Evolutionary conservation across 2,329 filamentous ascomycete species (phyloP).

Genomic region (Aspergillus sp.): DNA sequence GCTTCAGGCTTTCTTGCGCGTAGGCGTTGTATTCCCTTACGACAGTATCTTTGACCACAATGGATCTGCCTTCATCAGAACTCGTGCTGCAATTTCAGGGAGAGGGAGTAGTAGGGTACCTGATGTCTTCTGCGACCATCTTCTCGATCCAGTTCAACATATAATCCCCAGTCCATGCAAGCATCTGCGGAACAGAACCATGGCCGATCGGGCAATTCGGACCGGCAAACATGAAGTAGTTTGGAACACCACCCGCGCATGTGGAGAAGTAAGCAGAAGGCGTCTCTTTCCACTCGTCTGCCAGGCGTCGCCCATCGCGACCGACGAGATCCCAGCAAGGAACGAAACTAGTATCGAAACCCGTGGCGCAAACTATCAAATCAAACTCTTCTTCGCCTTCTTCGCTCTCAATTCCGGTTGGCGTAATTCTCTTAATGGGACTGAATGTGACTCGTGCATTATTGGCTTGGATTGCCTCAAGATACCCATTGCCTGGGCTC

Average conservation of each 20-base stretch:
- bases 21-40: slow-evolving; percentile 21
- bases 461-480: slow-evolving; percentile 23
- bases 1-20: slow-evolving; percentile 22
- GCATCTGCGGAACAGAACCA: slow-evolving; percentile 18
- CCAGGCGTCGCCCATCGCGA: slow-evolving; percentile 19
- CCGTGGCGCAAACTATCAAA: slow-evolving; percentile 40
- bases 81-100: background rate
- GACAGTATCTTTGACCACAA: slow-evolving; percentile 16
- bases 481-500: slow-evolving; percentile 29
- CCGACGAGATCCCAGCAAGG: slow-evolving; percentile 38
- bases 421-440: slow-evolving; percentile 23
- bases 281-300: slow-evolving; percentile 20
- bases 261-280: slow-evolving; percentile 27
- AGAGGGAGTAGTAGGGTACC: background rate
- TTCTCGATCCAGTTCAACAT: slow-evolving; percentile 29
- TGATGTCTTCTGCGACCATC: slow-evolving; percentile 21
- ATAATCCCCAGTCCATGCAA: slow-evolving; percentile 22
- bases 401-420: slow-evolving; percentile 19
- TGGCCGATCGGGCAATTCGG: slow-evolving; percentile 24
- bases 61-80: slow-evolving; percentile 9
- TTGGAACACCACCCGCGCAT: slow-evolving; percentile 22
- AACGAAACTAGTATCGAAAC: slow-evolving; percentile 40
- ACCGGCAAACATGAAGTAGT: slow-evolving; percentile 31
- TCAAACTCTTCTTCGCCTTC: slow-evolving; percentile 26
- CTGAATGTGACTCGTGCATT: slow-evolving; percentile 24